These are phyloP conservation scores for Yamadazyma oceani DNA, from an alignment of 1,139 yeast species.

Conservation along the genomic window DNA sequence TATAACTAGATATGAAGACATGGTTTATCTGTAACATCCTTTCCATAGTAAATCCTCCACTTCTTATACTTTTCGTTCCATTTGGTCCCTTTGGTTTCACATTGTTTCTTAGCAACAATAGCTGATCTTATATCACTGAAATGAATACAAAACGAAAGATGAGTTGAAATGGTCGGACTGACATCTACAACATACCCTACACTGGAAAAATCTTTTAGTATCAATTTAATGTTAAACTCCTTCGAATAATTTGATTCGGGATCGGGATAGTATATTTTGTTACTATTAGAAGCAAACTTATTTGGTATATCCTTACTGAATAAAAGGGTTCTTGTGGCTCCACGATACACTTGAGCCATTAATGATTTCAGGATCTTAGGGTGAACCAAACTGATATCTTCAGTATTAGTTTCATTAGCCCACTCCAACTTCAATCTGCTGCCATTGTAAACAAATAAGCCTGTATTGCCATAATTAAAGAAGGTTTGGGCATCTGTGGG, in stretches of 20 bases:
- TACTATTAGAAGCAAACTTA: slow-evolving; percentile 11
- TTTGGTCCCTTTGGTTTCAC: slow-evolving; percentile 32
- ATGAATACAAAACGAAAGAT: slow-evolving; percentile 60
- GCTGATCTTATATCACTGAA: slow-evolving; percentile 65
- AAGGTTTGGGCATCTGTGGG: slow-evolving; percentile 59
- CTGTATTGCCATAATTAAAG: slow-evolving; percentile 51
- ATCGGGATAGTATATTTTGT: slow-evolving; percentile 26
- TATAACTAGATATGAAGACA: slow-evolving; percentile 7
- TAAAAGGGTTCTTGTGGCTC: slow-evolving; percentile 37
- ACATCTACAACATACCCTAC: slow-evolving; percentile 67
- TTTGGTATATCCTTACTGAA: slow-evolving; percentile 28
- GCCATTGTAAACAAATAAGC: slow-evolving; percentile 66
- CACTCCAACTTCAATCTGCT: slow-evolving; percentile 41
- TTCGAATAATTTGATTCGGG: slow-evolving; percentile 31
- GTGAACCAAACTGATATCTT: slow-evolving; percentile 27
- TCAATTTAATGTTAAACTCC: slow-evolving; percentile 27
- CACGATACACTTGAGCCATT: slow-evolving; percentile 28
- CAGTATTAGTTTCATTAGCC: slow-evolving; percentile 30
- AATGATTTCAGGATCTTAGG: slow-evolving; percentile 28
- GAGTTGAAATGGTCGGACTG: slow-evolving; percentile 66
- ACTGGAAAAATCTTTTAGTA: slow-evolving; percentile 49
- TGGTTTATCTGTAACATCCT: slow-evolving; percentile 64
- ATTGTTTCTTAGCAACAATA: slow-evolving; percentile 56
- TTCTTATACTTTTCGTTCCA: slow-evolving; percentile 49
- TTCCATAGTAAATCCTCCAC: slow-evolving; percentile 70